These are phyloP conservation scores for Solanum hybrid DNA, from an alignment of 305 asterid genomes.

Conservation along the genomic window DNA sequence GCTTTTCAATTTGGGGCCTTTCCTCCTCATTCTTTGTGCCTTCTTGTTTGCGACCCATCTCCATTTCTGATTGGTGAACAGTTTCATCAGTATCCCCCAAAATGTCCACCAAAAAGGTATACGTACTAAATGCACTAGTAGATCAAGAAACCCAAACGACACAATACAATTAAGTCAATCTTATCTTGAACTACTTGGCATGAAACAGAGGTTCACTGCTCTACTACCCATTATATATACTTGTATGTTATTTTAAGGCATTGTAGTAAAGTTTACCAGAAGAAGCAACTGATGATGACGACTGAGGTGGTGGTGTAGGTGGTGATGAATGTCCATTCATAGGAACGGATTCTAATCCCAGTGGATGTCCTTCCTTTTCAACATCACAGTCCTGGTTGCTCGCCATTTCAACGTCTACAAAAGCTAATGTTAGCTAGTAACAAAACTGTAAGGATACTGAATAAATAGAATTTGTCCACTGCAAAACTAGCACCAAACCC, in stretches of 20 bases:
- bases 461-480: background rate
- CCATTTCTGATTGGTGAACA: constrained; percentile 22
- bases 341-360: constrained; percentile 21
- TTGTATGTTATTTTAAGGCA: background rate
- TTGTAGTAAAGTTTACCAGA: constrained; percentile 28
- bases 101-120: background rate
- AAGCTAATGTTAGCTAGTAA: constrained; percentile 18
- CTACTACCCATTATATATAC: background rate
- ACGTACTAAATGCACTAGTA: background rate
- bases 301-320: constrained; percentile 28
- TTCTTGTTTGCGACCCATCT: constrained; percentile 33
- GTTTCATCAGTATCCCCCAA: background rate
- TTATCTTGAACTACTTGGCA: background rate
- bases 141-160: background rate
- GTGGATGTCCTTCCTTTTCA: constrained; percentile 29
- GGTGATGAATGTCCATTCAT: constrained; percentile 27
- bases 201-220: background rate
- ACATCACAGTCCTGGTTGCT: constrained; percentile 23
- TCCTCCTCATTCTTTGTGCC: constrained; percentile 27
- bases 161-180: background rate
- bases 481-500: background rate
- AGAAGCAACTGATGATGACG: constrained; percentile 30
- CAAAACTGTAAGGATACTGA: background rate
- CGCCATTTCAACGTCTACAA: constrained; percentile 34
- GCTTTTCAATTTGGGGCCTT: constrained; percentile 24